Percentiles rank a stretch among this genome's conserved stretches.
phyloP scores from a whole-genome alignment of 805 yeast genomes.

The Candida sonorensis region DNA sequence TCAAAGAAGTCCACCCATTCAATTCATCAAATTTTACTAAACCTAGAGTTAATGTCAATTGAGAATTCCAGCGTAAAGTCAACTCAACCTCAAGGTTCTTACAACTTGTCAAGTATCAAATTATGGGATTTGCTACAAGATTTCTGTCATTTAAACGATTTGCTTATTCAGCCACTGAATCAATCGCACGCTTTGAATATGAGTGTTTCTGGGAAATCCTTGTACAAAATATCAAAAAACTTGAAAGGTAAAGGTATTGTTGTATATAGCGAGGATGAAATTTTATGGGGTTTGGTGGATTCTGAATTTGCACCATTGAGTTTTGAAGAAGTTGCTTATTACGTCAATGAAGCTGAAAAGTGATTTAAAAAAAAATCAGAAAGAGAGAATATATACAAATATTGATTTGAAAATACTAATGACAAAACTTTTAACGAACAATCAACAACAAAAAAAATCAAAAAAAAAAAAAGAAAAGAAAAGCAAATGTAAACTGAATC shows the following conservation, averaged over 20 bases:
- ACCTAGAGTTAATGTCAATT: no score
- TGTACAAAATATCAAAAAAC: slow-evolving; percentile 34
- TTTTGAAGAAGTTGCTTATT: slow-evolving; percentile 23
- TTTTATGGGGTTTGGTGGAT: slow-evolving; percentile 34
- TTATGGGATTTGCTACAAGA: slow-evolving; percentile 59
- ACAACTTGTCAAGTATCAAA: no score
- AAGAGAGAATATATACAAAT: no score
- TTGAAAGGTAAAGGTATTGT: slow-evolving; percentile 27
- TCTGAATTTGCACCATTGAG: slow-evolving; percentile 37
- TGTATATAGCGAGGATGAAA: slow-evolving; percentile 58
- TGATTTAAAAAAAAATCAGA: no score
- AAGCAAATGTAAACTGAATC: no score
- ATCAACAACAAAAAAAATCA: no score
- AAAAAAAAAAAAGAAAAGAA: no score
- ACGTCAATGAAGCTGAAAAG: no score
- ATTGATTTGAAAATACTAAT: no score
- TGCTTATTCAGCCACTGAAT: slow-evolving; percentile 33
- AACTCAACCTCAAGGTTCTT: neutral
- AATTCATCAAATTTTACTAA: neutral
- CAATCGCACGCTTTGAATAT: slow-evolving; percentile 16
- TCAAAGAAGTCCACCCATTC: neutral
- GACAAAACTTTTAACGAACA: no score
- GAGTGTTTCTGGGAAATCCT: slow-evolving; percentile 30
- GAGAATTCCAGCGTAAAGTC: no score
- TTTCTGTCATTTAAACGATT: slow-evolving; percentile 45